Base-by-base conservation (phyloP, 163 green algal genomes). In the Trebouxiophyceae sp. region DNA sequence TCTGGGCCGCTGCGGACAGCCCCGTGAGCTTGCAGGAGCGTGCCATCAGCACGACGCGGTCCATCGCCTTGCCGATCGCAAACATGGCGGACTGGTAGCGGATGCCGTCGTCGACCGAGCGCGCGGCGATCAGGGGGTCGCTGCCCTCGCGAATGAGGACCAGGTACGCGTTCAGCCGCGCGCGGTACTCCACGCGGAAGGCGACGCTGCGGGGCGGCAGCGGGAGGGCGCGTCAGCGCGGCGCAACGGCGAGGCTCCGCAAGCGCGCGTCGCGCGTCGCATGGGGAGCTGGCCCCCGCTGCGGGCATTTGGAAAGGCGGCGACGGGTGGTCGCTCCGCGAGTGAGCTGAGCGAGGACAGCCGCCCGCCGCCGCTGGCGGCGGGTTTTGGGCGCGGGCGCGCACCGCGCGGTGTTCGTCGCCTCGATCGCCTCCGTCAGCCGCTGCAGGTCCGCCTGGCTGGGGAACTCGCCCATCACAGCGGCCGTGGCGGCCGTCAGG, bases 91-190 rank as follows among this genome's bases (percentile, higher is more conserved):
- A 63, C 32, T 63, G 59, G 33, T 58, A 72, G 29, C 66, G 46
- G 30, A 72, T 54, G 20, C 33, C 45, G 32, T 72, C 66, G 57
- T 72, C 66, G 19, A 55, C 46, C 3, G 59, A 67, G 39, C 66
- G 45, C 27, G 34, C n/a, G 6, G 6, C 31, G 30, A 24, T 12
- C 39, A 68, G 32, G 47, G 27, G 39, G 19, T 20, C 20, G 45
- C 61, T 30, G n/a, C 26, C 26, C 27, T 54, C 31, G 20, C 19
- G 46, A 27, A 60, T 24, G 6, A 29, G 46, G 44, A 6, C n/a
- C 4, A 50, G 63, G 12, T 67, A 61, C n/a, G 30, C 61, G 26
- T 27, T 26, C 33, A 60, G 32, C 33, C 23, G 45, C 5, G 24
- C 33, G 5, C 63, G 33, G 54, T 63, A 67, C 27, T 33, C 45